phyloP scores from a whole-genome alignment of 169 alveolate species.

The Plasmodium blacklocki region DNA sequence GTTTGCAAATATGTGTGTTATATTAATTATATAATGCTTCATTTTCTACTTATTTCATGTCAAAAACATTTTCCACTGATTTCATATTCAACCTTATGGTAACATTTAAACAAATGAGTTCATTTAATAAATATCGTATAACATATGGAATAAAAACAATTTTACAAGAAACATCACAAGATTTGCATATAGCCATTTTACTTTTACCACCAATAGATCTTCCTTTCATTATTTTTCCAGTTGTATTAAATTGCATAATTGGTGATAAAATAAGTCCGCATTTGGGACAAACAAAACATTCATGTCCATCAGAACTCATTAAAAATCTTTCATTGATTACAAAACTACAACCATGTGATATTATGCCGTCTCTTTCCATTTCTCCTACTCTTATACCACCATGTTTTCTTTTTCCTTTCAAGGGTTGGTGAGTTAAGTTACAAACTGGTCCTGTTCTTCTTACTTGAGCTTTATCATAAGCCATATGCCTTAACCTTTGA shows the following conservation, averaged over 20 bases:
- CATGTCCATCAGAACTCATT: slow-evolving; percentile 97
- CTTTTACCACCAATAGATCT: slow-evolving; percentile 75
- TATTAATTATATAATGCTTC: too few species aligned
- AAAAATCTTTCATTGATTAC: slow-evolving; percentile 97
- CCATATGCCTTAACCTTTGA: slow-evolving; percentile 99
- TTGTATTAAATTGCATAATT: slow-evolving; percentile 83
- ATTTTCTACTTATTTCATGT: slow-evolving; percentile 15
- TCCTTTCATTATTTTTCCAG: slow-evolving; percentile 77
- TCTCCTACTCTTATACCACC: slow-evolving; percentile 99
- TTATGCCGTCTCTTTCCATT: slow-evolving; percentile 99
- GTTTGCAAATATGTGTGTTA: not conserved
- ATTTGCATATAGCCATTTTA: slow-evolving; percentile 88
- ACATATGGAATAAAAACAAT: slow-evolving; percentile 93
- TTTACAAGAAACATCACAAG: slow-evolving; percentile 89
- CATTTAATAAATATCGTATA: slow-evolving; percentile 92
- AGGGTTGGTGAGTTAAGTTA: slow-evolving; percentile 98
- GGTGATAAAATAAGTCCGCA: slow-evolving; percentile 98
- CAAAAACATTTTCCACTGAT: slow-evolving; percentile 75
- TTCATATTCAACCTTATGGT: slow-evolving; percentile 79
- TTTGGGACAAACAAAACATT: slow-evolving; percentile 97
- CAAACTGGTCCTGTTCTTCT: slow-evolving; percentile 99
- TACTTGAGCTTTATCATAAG: slow-evolving; percentile 96
- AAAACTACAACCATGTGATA: slow-evolving; percentile 99
- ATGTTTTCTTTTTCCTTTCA: slow-evolving; percentile 98
- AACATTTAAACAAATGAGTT: slow-evolving; percentile 94